These are phyloP conservation scores for Capronia coronata DNA, from an alignment of 2,329 filamentous ascomycete species.

Conservation along the genomic window DNA sequence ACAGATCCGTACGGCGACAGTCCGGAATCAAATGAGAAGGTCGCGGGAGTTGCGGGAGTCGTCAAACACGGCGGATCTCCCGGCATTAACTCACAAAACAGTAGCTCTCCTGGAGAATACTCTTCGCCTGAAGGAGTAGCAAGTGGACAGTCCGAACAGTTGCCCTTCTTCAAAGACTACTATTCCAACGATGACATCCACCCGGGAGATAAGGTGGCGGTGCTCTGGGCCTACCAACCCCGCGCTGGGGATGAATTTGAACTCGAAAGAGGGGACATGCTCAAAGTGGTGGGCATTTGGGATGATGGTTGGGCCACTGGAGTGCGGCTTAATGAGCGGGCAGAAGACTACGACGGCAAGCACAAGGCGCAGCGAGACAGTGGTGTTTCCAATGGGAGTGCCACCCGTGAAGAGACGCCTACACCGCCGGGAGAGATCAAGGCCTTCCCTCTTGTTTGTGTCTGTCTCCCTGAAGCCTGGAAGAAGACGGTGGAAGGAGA, in stretches of 20 bases:
- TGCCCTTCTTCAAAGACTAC: slow-evolving; percentile 97
- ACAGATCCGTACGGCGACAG: slow-evolving; percentile 68
- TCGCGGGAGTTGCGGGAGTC: slow-evolving; percentile 39
- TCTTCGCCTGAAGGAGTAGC: slow-evolving; percentile 78
- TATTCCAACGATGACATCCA: slow-evolving; percentile 96
- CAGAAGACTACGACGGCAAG: slow-evolving; percentile 80
- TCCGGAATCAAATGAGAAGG: slow-evolving; percentile 59
- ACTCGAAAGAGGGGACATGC: slow-evolving; percentile 91
- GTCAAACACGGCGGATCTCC: slow-evolving; percentile 74
- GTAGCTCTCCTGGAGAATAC: slow-evolving; percentile 71
- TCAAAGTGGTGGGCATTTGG: slow-evolving; percentile 98
- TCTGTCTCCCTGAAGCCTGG: slow-evolving; percentile 94
- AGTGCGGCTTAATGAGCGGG: slow-evolving; percentile 70
- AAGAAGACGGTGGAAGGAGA: slow-evolving; percentile 93
- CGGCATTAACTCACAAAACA: slow-evolving; percentile 71
- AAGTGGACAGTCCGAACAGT: slow-evolving; percentile 89
- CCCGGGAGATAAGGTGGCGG: slow-evolving; percentile 79
- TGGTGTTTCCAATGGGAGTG: slow-evolving; percentile 77
- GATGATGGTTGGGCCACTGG: slow-evolving; percentile 98
- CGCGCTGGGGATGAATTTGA: slow-evolving; percentile 89
- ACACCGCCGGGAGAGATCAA: slow-evolving; percentile 77
- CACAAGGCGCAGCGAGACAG: slow-evolving; percentile 80
- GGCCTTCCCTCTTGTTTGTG: slow-evolving; percentile 92
- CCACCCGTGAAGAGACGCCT: slow-evolving; percentile 54
- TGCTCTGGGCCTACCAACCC: slow-evolving; percentile 94